Evolutionary conservation across 345 rosid species (phyloP).

Genomic region (Populus ilicifolia): DNA sequence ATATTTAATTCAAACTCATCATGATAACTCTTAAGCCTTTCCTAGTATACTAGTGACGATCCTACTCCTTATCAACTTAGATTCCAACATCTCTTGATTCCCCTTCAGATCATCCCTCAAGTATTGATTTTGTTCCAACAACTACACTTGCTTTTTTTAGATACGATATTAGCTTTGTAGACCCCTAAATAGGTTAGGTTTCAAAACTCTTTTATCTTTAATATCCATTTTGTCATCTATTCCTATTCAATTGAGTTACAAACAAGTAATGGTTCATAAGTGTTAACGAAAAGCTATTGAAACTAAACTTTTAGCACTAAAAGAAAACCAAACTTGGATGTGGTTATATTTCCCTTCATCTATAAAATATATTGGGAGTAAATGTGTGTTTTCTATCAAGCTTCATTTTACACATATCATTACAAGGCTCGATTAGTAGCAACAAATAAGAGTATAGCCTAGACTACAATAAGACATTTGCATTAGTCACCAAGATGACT

Average conservation of each 20-base stretch:
- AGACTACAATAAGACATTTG: too few relatives aligned
- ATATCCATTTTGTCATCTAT: neutral
- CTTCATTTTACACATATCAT: too few relatives aligned
- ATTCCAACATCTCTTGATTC: neutral
- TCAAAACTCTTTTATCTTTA: neutral
- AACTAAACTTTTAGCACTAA: too few relatives aligned
- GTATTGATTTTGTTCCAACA: neutral
- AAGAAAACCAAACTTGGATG: too few relatives aligned
- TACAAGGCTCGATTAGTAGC: too few relatives aligned
- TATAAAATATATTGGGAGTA: neutral
- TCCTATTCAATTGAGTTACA: neutral
- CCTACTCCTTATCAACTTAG: neutral
- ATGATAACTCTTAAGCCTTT: too few relatives aligned
- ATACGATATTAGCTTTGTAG: neutral
- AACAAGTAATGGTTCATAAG: neutral
- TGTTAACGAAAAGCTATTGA: too few relatives aligned
- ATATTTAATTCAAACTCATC: neutral
- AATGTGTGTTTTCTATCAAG: neutral
- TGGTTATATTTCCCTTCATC: too few relatives aligned
- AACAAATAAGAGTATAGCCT: too few relatives aligned
- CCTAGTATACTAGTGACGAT: too few relatives aligned
- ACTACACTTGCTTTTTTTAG: neutral
- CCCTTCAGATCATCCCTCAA: neutral
- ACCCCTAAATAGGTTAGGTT: neutral
- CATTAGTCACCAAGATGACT: neutral